Evolutionary conservation across 331 rosid species (phyloP), one percentile per base, ranked within the genome.

Genomic region (Arachis monticola): DNA sequence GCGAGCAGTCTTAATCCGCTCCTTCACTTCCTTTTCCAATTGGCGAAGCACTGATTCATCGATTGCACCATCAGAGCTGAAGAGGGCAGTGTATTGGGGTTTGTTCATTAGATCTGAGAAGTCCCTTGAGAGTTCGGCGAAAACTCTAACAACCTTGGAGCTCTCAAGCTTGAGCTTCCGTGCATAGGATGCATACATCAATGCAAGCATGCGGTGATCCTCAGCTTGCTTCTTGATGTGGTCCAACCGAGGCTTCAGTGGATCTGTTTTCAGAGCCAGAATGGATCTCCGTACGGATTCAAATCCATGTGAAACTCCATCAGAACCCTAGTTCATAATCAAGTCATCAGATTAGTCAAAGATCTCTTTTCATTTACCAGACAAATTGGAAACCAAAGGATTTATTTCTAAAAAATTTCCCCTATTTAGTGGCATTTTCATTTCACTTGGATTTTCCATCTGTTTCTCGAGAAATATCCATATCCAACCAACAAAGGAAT

Each of bases 101-200:
- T 57, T 57, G 62, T 11, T 57, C 62, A 57, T 27, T 57, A 57
- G 62, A 22, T 22, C 35, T 0, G 62, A 57, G 62, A 57, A 57
- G 62, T 22, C 32, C 38, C 38, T 57, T 8, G 62, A 57, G 62
- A 57, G 35, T 57, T 57, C 62, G 9, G 62, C 35, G 30, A 57
- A 57, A 57, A 57, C 62, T 35, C 62, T 57, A 22, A 57, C 38
- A 22, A 57, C 38, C 62, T 57, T 57, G 62, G 62, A 57, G 62
- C 11, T 27, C 62, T 57, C 62, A 57, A 57, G 62, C 62, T 57
- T 57, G 62, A 57, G 62, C 62, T 57, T 57, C 62, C 62, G 6
- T 8, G 62, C 62, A 57, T 57, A 57, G 38, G 62, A 57, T 57
- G 62, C 62, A 57, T 57, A 57, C 10, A 57, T 10, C 11, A 57